Percentiles rank a stretch among this genome's conserved stretches.
Evolutionary conservation across 345 rosid genomes (phyloP).

Genomic region (Garcia nutans): DNA sequence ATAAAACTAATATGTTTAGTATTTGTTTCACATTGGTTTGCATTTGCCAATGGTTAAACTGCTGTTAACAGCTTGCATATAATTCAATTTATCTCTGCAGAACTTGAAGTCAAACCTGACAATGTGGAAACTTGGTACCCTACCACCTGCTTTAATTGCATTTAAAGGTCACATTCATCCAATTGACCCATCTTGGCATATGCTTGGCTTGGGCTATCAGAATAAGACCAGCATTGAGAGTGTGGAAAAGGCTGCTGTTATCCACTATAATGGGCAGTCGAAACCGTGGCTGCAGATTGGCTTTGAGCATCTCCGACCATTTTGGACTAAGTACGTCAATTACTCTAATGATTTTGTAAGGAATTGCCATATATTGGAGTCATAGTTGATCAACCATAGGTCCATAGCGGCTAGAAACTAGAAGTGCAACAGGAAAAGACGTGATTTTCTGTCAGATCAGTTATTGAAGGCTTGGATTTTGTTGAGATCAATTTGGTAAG

Average conservation of each 20-base stretch:
- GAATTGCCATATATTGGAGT: constrained; percentile 91
- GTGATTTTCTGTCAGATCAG: constrained; percentile 24
- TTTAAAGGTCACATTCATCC: constrained; percentile 83
- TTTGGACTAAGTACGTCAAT: constrained; percentile 90
- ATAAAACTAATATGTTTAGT: background rate
- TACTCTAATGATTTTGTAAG: constrained; percentile 87
- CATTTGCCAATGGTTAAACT: background rate
- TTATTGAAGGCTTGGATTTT: constrained; percentile 27
- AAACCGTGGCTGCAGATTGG: constrained; percentile 98
- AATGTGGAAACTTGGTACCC: constrained; percentile 97
- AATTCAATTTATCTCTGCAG: constrained; percentile 40
- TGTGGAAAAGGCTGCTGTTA: constrained; percentile 80
- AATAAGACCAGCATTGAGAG: constrained; percentile 59
- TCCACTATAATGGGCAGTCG: constrained; percentile 94
- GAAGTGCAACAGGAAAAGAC: constrained; percentile 28
- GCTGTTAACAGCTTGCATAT: background rate
- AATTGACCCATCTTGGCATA: constrained; percentile 89
- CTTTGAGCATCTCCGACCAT: constrained; percentile 95
- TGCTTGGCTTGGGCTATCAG: constrained; percentile 98
- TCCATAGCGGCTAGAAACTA: constrained; percentile 32
- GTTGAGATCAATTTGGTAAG: constrained; percentile 23
- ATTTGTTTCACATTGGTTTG: background rate
- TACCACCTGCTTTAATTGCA: constrained; percentile 97
- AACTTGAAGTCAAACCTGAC: constrained; percentile 85
- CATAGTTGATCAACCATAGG: constrained; percentile 38